Conservation (phyloP, 1,284 basidiomycete species). For the Trichosporon coremiiforme region DNA sequence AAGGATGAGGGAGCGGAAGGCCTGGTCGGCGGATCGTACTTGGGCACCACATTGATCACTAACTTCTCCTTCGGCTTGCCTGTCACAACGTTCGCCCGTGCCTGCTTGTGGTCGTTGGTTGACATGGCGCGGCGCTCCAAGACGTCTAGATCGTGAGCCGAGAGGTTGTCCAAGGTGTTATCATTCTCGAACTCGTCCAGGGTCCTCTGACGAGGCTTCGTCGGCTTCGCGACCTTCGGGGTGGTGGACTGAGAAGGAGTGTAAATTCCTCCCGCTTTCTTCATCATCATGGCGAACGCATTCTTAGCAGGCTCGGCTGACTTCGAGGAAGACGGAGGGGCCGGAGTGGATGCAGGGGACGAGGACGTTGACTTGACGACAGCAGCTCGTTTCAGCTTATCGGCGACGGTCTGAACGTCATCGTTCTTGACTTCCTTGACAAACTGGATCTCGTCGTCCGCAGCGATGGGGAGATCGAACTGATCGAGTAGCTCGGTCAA, state of each 20-base stretch:
- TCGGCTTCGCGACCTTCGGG: constrained; percentile 14
- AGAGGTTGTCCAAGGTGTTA: constrained; percentile 44
- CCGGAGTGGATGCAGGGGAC: constrained; percentile 10
- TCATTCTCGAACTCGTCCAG: constrained; percentile 46
- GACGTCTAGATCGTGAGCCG: constrained; percentile 45
- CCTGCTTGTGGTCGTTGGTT: constrained; percentile 23
- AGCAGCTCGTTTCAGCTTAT: constrained; percentile 9
- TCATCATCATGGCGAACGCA: constrained; percentile 55
- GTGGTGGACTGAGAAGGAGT: constrained; percentile 14
- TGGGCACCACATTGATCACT: constrained; percentile 46
- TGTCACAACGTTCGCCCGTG: background rate
- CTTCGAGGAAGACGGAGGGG: background rate
- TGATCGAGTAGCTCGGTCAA: constrained; percentile 51
- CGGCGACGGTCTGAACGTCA: constrained; percentile 8
- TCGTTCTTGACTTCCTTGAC: constrained; percentile 29
- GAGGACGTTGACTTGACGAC: constrained; percentile 14
- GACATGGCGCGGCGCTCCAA: constrained; percentile 48
- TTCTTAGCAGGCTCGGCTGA: constrained; percentile 34
- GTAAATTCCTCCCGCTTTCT: constrained; percentile 38
- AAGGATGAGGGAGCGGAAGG: constrained; percentile 33
- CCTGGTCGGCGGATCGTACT: constrained; percentile 32
- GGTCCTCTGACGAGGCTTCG: constrained; percentile 31
- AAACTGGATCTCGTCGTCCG: constrained; percentile 52
- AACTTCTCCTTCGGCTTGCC: constrained; percentile 36
- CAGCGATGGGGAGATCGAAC: constrained; percentile 43